These are phyloP conservation scores for Sarocladiaceae sp. DNA, from an alignment of 2,329 filamentous ascomycete genomes.

Conservation along the genomic window DNA sequence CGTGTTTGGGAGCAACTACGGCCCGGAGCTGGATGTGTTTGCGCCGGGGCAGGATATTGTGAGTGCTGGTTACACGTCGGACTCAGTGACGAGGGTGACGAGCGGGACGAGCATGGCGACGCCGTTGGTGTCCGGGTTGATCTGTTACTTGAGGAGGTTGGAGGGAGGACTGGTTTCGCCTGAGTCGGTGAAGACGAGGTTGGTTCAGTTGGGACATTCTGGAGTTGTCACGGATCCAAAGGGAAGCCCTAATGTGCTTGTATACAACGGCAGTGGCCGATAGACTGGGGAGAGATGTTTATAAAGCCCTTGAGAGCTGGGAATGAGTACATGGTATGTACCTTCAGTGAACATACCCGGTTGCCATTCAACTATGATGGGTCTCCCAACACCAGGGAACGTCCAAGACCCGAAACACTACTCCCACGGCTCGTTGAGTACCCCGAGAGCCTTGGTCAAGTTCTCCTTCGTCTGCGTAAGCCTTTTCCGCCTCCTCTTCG, in stretches of 20 bases:
- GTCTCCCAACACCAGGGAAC: too few species aligned
- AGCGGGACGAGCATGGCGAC: constrained; percentile 52
- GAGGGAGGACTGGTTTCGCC: background rate
- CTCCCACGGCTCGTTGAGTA: too few species aligned
- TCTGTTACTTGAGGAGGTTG: constrained; percentile 22
- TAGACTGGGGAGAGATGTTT: too few species aligned
- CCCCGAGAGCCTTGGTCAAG: too few species aligned
- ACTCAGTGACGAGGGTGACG: background rate
- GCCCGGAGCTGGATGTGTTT: constrained; percentile 41
- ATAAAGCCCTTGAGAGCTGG: constrained; percentile 22
- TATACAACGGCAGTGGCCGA: constrained; percentile 38
- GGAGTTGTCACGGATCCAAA: background rate
- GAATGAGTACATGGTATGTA: constrained; percentile 22
- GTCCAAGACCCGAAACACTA: too few species aligned
- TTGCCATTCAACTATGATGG: too few species aligned
- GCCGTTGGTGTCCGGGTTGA: constrained; percentile 55
- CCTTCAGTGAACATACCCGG: too few species aligned
- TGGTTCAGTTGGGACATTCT: background rate
- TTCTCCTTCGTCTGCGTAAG: too few species aligned
- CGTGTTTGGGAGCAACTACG: constrained; percentile 43
- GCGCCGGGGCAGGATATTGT: constrained; percentile 37
- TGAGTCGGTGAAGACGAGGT: background rate
- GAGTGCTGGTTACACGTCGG: background rate
- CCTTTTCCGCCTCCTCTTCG: too few species aligned
- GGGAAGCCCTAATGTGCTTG: constrained; percentile 40